Base-by-base conservation (phyloP, 164 flowering plant species). In the Vitis amurensis region DNA sequence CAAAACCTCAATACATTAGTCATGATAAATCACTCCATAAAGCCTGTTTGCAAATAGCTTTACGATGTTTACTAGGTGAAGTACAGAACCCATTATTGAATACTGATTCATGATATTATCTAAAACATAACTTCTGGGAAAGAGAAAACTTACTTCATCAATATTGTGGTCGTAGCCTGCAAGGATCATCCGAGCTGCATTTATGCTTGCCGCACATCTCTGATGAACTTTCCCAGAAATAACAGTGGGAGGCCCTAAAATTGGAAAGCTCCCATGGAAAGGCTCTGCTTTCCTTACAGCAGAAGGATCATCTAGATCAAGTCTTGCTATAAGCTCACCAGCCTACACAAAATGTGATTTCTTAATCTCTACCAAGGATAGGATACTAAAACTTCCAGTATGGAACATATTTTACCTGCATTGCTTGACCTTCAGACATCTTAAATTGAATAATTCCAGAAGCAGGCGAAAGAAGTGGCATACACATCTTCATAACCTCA, bases 401-500 rank as follows among this genome's bases (percentile, higher is more conserved):
- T 15, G 10, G 57, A 70, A 72, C 56, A 62, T 49, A 16, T 64
- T 50, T 71, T 75, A 96, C 99, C 97, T 93, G 97, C 97, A 96
- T 91, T 29, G 99, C 93, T 79, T 93, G 99, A 71, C 99, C 99
- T 89, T 96, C 99, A 37, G 98, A 86, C 89, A 93, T 80, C 73
- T 84, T 76, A 76, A 93, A 89, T 23, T 87, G 97, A 64, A 96
- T 83, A 8, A 80, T 73, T 73, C 99, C 99, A 64, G 99, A 85
- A 82, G 99, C 97, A 73, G 99, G 99, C 69, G 95, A 86, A 75
- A 96, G 88, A 76, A 96, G 94, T 23, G 99, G 99, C 99, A 96
- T 96, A 64, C 99, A 96, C 99, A 96, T 96, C 82, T 96, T 96
- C 99, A 96, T 96, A 64, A 96, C 99, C 81, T 96, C 99, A 66